phyloP scores from a whole-genome alignment of 148 eudicot genomes.

The Rhododendron vialii region DNA sequence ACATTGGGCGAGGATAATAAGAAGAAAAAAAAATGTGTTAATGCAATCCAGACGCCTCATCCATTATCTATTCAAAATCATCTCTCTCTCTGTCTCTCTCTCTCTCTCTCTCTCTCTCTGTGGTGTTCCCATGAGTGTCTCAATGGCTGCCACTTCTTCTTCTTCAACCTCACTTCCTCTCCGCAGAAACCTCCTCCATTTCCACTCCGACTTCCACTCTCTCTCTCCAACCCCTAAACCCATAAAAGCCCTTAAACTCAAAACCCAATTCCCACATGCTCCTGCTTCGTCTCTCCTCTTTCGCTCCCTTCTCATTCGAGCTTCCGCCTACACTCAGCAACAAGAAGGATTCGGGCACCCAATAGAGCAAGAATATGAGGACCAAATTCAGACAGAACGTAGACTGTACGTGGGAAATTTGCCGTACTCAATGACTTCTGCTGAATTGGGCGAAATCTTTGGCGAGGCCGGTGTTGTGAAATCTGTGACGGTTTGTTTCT shows the following conservation, averaged over 20 bases:
- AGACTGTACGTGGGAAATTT: slow-evolving; percentile 78
- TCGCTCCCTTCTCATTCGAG: slow-evolving; percentile 20
- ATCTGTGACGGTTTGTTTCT: slow-evolving; percentile 54
- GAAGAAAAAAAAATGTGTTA: no score
- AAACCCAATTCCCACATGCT: slow-evolving; percentile 11
- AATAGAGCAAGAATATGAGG: slow-evolving; percentile 18
- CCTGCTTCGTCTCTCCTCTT: neutral
- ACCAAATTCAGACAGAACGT: slow-evolving; percentile 18
- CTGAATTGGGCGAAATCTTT: slow-evolving; percentile 59
- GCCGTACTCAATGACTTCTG: slow-evolving; percentile 59
- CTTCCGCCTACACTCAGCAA: slow-evolving; percentile 12
- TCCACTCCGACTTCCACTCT: neutral
- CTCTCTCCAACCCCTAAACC: slow-evolving; percentile 17
- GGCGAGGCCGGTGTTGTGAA: slow-evolving; percentile 60
- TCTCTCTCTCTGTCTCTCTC: neutral
- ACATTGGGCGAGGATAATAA: no score
- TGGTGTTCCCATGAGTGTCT: neutral
- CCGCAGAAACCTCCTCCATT: slow-evolving; percentile 2
- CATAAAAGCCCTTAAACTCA: slow-evolving; percentile 32
- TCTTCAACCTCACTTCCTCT: slow-evolving; percentile 16
- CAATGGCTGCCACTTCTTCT: slow-evolving; percentile 23
- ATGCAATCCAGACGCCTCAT: neutral
- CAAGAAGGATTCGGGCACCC: slow-evolving; percentile 18
- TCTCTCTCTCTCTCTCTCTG: neutral
- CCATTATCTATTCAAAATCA: neutral